phyloP scores from a whole-genome alignment of 495 filamentous ascomycete species.

The Lasiosphaeria miniovina region DNA sequence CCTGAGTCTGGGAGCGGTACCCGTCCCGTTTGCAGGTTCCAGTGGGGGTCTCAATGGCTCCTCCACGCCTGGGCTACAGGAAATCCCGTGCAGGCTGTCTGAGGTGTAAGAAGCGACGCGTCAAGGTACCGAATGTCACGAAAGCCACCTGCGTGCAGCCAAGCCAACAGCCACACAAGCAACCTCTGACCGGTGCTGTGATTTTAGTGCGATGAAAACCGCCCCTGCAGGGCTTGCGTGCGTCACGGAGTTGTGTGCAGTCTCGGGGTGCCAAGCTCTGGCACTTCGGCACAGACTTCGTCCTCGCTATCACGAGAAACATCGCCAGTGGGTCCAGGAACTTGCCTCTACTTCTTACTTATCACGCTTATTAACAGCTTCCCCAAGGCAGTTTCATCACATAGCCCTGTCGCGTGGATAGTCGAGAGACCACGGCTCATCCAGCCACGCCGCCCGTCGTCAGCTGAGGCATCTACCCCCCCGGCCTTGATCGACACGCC shows the following conservation, averaged over 20 bases:
- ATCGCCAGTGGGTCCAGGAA: too few relatives aligned
- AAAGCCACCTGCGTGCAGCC: neutral
- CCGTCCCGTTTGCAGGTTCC: neutral
- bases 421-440: too few relatives aligned
- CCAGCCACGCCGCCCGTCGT: too few relatives aligned
- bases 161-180: too few relatives aligned
- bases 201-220: slow-evolving; percentile 30
- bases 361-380: too few relatives aligned
- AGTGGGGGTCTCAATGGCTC: slow-evolving; percentile 15
- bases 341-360: too few relatives aligned
- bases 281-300: too few relatives aligned
- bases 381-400: too few relatives aligned
- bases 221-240: slow-evolving; percentile 30
- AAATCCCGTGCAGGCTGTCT: slow-evolving; percentile 30
- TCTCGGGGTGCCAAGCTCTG: slow-evolving; percentile 10
- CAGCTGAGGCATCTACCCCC: too few relatives aligned
- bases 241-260: slow-evolving; percentile 33
- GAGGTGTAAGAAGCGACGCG: slow-evolving; percentile 30
- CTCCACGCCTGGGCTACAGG: slow-evolving; percentile 30
- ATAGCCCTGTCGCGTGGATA: too few relatives aligned
- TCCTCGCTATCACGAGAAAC: too few relatives aligned
- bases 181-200: neutral
- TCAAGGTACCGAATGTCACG: slow-evolving; percentile 23
- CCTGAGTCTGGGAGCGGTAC: neutral
- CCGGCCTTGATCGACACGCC: neutral